Evolutionary conservation across 2,329 filamentous ascomycete genomes (phyloP).

Genomic region (Pleurostoma richardsiae): DNA sequence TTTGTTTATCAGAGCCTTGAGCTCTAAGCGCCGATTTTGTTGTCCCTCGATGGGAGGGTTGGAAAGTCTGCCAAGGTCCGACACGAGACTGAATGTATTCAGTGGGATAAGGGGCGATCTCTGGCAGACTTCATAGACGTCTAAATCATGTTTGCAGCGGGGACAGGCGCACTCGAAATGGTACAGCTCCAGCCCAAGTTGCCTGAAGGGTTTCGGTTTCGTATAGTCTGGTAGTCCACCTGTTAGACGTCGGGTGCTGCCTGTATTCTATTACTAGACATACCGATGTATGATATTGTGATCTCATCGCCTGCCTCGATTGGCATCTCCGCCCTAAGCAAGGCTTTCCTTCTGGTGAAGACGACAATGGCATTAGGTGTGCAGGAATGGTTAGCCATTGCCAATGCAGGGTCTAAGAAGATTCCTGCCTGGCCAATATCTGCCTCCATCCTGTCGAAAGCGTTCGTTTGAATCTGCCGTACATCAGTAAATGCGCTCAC

Average conservation of each 20-base stretch:
- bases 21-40: constrained; percentile 13
- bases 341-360: constrained; percentile 45
- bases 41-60: constrained; percentile 22
- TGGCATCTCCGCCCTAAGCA: constrained; percentile 41
- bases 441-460: constrained; percentile 50
- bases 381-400: constrained; percentile 61
- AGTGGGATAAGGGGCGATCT: constrained; percentile 32
- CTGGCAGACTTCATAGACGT: constrained; percentile 47
- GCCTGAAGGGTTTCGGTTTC: constrained; percentile 35
- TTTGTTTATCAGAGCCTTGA: constrained; percentile 20
- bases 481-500: constrained; percentile 5
- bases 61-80: constrained; percentile 27
- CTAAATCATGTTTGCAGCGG: constrained; percentile 45
- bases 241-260: neutral
- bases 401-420: constrained; percentile 49
- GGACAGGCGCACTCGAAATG: constrained; percentile 47
- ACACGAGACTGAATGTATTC: constrained; percentile 39
- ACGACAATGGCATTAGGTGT: constrained; percentile 54
- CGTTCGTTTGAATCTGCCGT: constrained; percentile 53
- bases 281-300: constrained; percentile 58
- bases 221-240: constrained; percentile 35
- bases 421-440: constrained; percentile 49
- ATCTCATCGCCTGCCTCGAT: constrained; percentile 52
- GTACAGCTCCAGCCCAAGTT: constrained; percentile 39
- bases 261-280: constrained; percentile 7